A percentile compares a stretch with the other conserved stretches of the same genome.
Evolutionary conservation across 1,139 yeast species (phyloP).

Genomic region (Protomyces lactucae-debilis): DNA sequence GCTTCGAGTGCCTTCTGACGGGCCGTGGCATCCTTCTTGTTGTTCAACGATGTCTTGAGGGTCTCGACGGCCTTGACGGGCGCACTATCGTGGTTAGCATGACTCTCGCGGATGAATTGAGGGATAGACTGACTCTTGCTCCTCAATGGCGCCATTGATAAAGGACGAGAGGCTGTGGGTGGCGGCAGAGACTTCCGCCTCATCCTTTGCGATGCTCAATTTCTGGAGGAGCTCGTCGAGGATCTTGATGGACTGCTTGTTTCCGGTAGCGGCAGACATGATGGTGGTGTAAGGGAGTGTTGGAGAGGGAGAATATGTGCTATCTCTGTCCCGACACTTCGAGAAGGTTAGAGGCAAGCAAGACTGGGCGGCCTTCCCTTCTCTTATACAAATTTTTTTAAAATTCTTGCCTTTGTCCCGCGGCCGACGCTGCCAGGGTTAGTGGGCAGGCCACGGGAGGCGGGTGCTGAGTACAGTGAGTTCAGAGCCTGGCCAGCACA

Average conservation of each 20-base stretch:
- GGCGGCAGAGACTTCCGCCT: conserved; percentile 76
- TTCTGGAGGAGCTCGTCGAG: conserved; percentile 89
- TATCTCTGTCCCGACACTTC: background rate
- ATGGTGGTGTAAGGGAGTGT: background rate
- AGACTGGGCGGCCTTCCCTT: background rate
- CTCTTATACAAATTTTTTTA: background rate
- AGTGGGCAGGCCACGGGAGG: background rate
- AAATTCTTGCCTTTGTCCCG: background rate
- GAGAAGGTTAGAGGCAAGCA: background rate
- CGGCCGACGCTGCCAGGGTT: background rate
- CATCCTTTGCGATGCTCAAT: conserved; percentile 75
- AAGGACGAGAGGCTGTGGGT: conserved; percentile 88
- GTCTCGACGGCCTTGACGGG: conserved; percentile 82
- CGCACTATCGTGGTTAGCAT: conserved; percentile 41
- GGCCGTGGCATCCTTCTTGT: conserved; percentile 65
- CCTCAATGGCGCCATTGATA: conserved; percentile 94
- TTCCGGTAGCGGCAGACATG: conserved; percentile 37
- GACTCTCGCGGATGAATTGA: background rate
- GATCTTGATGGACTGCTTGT: conserved; percentile 50
- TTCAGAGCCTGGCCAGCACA: too few species aligned
- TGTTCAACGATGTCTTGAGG: conserved; percentile 67
- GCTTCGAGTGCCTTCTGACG: conserved; percentile 80
- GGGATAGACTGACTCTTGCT: conserved; percentile 56
- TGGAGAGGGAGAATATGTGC: background rate
- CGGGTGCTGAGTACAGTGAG: too few species aligned